These are phyloP conservation scores for Penicilliopsis zonata DNA, from an alignment of 495 filamentous ascomycete species.

Conservation along the genomic window DNA sequence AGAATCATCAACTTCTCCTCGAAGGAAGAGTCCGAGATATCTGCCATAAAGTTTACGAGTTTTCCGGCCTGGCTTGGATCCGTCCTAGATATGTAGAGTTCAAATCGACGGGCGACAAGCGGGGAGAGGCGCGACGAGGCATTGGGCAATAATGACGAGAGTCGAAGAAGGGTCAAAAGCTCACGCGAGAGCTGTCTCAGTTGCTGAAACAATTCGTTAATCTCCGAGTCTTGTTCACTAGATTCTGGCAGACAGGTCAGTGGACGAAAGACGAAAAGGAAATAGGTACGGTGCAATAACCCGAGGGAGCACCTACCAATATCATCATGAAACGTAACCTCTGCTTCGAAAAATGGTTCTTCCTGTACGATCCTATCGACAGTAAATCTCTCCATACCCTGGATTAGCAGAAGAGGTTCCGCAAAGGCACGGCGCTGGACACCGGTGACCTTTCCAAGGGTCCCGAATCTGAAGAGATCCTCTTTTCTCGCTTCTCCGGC, in stretches of 20 bases:
- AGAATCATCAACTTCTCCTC: conserved; percentile 85
- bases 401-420: conserved; percentile 72
- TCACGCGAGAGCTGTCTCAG: conserved; percentile 76
- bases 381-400: conserved; percentile 67
- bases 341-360: conserved; percentile 75
- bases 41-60: conserved; percentile 94
- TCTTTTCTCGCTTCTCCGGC: conserved; percentile 50
- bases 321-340: conserved; percentile 51
- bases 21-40: conserved; percentile 70
- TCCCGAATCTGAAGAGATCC: conserved; percentile 66
- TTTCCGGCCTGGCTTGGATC: conserved; percentile 66
- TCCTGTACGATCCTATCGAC: conserved; percentile 65
- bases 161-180: conserved; percentile 63
- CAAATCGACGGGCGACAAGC: conserved; percentile 70
- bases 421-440: conserved; percentile 69
- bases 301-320: conserved; percentile 37
- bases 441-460: conserved; percentile 69
- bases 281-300: too few species aligned
- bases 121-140: conserved; percentile 57
- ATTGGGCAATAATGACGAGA: conserved; percentile 63
- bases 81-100: conserved; percentile 72
- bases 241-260: too few species aligned
- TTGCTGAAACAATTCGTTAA: conserved; percentile 59
- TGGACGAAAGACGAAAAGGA: too few species aligned
- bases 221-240: conserved; percentile 44